Evolutionary conservation across 2,329 filamentous ascomycete species (phyloP).

Genomic region (Trichoderma gracile): DNA sequence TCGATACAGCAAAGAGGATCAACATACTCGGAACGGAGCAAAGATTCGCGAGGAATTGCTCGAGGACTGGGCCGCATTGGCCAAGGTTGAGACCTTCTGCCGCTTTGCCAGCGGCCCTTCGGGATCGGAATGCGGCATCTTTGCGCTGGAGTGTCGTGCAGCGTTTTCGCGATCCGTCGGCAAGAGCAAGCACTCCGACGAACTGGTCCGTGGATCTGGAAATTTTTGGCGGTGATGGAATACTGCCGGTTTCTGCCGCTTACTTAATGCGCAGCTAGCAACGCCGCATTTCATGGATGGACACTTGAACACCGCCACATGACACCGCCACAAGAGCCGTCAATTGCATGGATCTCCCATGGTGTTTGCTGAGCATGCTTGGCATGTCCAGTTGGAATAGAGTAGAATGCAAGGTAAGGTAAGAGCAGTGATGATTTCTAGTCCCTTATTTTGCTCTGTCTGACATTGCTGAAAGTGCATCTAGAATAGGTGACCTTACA

Average conservation of each 20-base stretch:
- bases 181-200: conserved; percentile 12
- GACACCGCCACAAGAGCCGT: neutral
- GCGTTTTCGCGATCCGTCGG: conserved; percentile 23
- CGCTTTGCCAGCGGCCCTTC: conserved; percentile 72
- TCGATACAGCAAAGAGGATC: neutral
- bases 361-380: no score
- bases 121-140: conserved; percentile 59
- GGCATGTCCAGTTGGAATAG: no score
- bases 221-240: conserved; percentile 35
- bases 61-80: conserved; percentile 42
- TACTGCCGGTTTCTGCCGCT: conserved; percentile 29
- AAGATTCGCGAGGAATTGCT: conserved; percentile 74
- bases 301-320: neutral
- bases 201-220: conserved; percentile 20
- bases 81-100: conserved; percentile 60
- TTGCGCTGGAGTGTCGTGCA: conserved; percentile 29
- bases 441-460: no score
- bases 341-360: no score
- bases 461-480: no score
- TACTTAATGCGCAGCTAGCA: neutral
- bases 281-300: neutral
- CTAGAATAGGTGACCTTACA: no score
- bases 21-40: conserved; percentile 82
- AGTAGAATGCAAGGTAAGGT: no score
- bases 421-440: no score